Base-by-base conservation (phyloP, 768 basidiomycete genomes). In the Lentinula boryana region DNA sequence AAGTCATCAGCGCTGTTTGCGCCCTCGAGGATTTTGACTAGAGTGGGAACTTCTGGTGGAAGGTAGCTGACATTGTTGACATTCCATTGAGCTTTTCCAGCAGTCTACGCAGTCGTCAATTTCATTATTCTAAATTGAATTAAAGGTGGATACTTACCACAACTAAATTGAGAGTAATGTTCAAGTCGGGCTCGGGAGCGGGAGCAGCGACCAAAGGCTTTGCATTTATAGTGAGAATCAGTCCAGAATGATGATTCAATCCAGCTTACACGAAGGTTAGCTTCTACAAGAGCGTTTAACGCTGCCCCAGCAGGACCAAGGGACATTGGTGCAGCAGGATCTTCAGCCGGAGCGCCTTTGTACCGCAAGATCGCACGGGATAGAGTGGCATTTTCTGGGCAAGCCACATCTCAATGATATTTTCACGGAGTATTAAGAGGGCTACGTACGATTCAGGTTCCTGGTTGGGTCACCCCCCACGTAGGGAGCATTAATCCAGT, bases 401-500 rank as follows among this genome's bases (percentile, higher is more conserved):
- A 12, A 27, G 10, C 21, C 16, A 23, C 23, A 18, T n/a, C n/a
- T 12, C 6, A 18, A 31, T 1, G 16, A n/a, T 8, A 21, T 3
- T 16, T 12, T 15, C 6, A 18, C 2, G 35, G 41, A 21, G 38
- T 40, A 21, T 32, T 27, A 4, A 27, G 27, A 27, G 27, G 21
- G 10, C 21, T 18, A 60, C 74, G 54, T 65, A 74, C 75, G 69
- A 56, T 74, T 70, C 15, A 63, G 41, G 62, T 77, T 75, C 56
- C 63, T 66, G 5, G 69, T 64, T 2, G 70, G 71, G 53, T 67
- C 65, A 33, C 74, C 73, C 49, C 71, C 70, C 12, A 66, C 66
- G 69, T 72, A 75, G 16, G 66, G 70, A 27, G 69, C 74, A 58
- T 73, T 75, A 63, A 80, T 69, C 72, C 80, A 81, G 66, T 82